A percentile compares a stretch with the other conserved stretches of the same genome.
Conservation (phyloP, 306 rosid genomes). For the Vigna reflexopilosa region DNA sequence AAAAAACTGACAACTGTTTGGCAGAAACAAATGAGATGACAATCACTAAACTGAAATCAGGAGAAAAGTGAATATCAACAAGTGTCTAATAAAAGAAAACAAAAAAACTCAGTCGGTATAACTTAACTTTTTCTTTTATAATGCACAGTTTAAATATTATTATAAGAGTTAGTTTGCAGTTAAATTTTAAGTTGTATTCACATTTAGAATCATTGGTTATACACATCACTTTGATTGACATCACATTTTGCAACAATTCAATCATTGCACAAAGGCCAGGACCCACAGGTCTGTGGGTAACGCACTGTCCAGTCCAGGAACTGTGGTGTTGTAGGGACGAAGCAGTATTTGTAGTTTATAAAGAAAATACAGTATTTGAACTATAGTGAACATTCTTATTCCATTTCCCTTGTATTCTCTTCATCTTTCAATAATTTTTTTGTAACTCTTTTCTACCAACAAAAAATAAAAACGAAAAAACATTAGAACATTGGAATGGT, state of each 20-base stretch:
- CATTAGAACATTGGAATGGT: background rate
- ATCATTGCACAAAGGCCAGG: conserved; percentile 3
- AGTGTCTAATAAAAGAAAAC: background rate
- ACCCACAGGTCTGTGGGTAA: background rate
- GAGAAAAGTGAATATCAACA: background rate
- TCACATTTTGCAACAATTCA: background rate
- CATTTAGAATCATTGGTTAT: background rate
- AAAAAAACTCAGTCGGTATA: background rate
- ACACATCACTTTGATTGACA: background rate
- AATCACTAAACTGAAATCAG: background rate
- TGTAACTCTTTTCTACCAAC: background rate
- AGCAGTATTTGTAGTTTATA: background rate
- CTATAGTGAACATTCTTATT: conserved; percentile 1
- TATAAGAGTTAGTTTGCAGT: background rate
- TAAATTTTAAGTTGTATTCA: background rate
- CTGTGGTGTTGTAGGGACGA: conserved; percentile 5
- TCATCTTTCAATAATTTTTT: background rate
- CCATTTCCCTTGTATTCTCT: background rate
- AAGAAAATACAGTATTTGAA: conserved; percentile 11
- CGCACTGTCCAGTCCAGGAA: conserved; percentile 16
- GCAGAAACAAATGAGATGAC: background rate
- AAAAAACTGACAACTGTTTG: background rate
- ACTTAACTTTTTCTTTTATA: background rate
- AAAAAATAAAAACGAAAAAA: background rate
- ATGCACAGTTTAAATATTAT: background rate